A percentile compares a stretch with the other conserved stretches of the same genome.
Conservation (phyloP, 2,329 filamentous ascomycete genomes). For the Dactylellina drechsleri region DNA sequence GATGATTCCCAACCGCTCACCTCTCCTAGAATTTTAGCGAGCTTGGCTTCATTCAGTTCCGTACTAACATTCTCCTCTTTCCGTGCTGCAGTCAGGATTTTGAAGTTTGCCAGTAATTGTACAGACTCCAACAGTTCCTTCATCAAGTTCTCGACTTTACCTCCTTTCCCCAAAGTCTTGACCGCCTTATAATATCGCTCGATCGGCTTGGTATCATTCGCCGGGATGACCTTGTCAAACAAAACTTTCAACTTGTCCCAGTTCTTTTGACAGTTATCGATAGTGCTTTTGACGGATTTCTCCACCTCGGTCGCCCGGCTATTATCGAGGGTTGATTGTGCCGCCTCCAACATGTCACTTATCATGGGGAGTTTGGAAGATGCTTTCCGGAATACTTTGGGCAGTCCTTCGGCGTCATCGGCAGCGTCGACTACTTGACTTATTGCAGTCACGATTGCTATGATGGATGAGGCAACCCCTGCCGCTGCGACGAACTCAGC, state of each 20-base stretch:
- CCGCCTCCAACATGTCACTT: conserved; percentile 10
- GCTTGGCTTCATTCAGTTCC: neutral
- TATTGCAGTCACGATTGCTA: conserved; percentile 5
- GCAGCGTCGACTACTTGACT: conserved; percentile 1
- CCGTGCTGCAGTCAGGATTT: conserved; percentile 9
- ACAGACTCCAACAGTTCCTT: conserved; percentile 4
- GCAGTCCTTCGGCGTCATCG: conserved; percentile 8
- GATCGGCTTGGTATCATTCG: neutral
- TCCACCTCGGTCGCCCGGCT: neutral
- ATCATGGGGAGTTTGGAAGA: conserved; percentile 14
- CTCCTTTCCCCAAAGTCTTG: conserved; percentile 14
- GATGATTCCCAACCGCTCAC: conserved; percentile 9
- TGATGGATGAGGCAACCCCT: conserved; percentile 5
- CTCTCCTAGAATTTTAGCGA: conserved; percentile 5
- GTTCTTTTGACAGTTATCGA: neutral
- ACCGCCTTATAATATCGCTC: conserved; percentile 9
- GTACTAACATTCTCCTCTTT: neutral
- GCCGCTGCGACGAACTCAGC: conserved; percentile 22
- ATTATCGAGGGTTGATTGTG: neutral
- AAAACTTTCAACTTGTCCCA: neutral
- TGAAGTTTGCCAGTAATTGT: conserved; percentile 9
- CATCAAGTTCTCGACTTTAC: conserved; percentile 13
- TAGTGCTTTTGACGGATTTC: neutral
- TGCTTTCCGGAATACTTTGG: conserved; percentile 14
- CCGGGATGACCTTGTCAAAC: conserved; percentile 9